Percentiles rank a stretch among this genome's conserved stretches.
phyloP scores from a whole-genome alignment of 2,329 filamentous ascomycete species.

The Biscogniauxia marginata region DNA sequence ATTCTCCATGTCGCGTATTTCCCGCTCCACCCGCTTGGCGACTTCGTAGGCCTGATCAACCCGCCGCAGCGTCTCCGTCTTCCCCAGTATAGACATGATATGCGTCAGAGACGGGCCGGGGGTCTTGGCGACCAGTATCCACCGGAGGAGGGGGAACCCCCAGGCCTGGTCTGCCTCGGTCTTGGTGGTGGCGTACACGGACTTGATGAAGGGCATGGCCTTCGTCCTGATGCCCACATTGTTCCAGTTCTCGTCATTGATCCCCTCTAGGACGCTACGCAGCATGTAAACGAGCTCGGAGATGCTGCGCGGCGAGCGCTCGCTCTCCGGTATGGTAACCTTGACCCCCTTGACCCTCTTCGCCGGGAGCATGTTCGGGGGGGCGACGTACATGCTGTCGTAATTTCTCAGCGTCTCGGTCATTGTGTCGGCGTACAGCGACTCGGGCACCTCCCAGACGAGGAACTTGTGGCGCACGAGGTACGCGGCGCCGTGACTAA shows the following conservation, averaged over 20 bases:
- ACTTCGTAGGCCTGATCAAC: constrained; percentile 19
- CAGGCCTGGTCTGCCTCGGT: constrained; percentile 11
- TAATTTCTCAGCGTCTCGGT: background rate
- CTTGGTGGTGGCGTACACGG: constrained; percentile 12
- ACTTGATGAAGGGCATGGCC: constrained; percentile 21
- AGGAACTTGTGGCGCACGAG: constrained; percentile 2
- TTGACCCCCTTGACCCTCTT: constrained; percentile 1
- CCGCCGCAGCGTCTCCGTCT: constrained; percentile 25
- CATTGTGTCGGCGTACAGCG: background rate
- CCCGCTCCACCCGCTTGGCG: constrained; percentile 9
- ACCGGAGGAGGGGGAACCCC: constrained; percentile 31
- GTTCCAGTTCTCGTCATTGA: too few relatives aligned
- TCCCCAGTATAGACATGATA: constrained; percentile 28
- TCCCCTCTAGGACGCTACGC: constrained; percentile 36
- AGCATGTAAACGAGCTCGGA: too few relatives aligned
- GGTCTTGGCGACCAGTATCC: constrained; percentile 24
- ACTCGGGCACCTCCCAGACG: constrained; percentile 4
- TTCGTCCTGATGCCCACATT: constrained; percentile 29
- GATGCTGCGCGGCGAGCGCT: too few relatives aligned
- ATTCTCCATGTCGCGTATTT: background rate
- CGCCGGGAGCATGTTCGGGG: constrained; percentile 1
- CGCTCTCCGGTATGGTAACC: too few relatives aligned
- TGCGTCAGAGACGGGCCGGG: constrained; percentile 24
- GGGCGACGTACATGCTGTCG: too few relatives aligned
- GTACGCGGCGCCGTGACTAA: too few relatives aligned